Evolutionary conservation across 768 basidiomycete species (phyloP), one percentile per base, ranked within the genome.

Genomic region (Coprinellus micaceus): DNA sequence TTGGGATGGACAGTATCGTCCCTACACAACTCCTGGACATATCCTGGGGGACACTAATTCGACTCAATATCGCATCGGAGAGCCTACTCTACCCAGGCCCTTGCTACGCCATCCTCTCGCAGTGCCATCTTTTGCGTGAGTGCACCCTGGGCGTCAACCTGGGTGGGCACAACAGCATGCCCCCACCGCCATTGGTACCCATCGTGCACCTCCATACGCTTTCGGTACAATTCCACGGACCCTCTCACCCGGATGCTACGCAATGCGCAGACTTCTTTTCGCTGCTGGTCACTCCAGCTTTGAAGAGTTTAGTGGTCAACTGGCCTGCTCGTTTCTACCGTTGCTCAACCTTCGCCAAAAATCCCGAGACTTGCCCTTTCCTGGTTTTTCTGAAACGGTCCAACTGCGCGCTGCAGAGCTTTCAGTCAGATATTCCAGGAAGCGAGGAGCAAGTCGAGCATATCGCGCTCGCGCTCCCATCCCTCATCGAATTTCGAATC

Each of bases 321-420:
- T 33, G 33, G 33, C 33, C 33, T 6, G 33, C n/a, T n/a, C n/a
- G n/a, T n/a, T n/a, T n/a, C n/a, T n/a, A n/a, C n/a, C n/a, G n/a
- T n/a, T n/a, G n/a, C n/a, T n/a, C n/a, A n/a, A n/a, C n/a, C n/a
- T n/a, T n/a, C n/a, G n/a, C n/a, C n/a, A n/a, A n/a, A n/a, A n/a
- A 19, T 17, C 25, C 41, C 17, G 2, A 46, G 10, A n/a, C 9
- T 25, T 45, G 11, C 4, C 37, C 53, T 15, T 30, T 54, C 22
- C 26, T 54, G 37, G n/a, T 40, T 11, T 46, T 59, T 33, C 48
- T 59, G 25, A 51, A 22, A 11, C 44, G 53, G 22, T 48, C 58
- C 22, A 48, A 45, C 25, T 40, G 25, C 13, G 37, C 22, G 19
- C 19, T 59, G 13, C 53, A 59, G 47, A 19, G 49, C 9, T 46